Evolutionary conservation across 495 filamentous ascomycete species (phyloP).

Genomic region (Friedmanniomyces simplex): DNA sequence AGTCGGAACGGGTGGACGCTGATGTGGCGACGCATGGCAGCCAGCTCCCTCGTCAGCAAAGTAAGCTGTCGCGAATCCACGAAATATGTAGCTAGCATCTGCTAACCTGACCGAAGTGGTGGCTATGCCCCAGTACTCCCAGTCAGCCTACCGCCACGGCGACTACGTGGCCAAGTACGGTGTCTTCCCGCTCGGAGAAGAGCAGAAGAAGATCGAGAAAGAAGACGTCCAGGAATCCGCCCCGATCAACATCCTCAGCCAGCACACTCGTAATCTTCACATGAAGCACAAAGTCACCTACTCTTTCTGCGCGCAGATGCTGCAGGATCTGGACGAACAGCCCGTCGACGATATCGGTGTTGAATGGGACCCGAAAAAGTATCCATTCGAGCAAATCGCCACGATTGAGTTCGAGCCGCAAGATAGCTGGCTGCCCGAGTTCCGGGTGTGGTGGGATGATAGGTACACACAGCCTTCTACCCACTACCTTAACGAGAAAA

Average conservation of each 20-base stretch:
- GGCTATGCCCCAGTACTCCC: constrained; percentile 38
- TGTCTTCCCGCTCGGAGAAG: constrained; percentile 34
- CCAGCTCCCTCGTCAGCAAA: constrained; percentile 16
- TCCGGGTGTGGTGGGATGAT: constrained; percentile 21
- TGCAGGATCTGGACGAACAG: constrained; percentile 39
- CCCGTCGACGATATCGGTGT: constrained; percentile 41
- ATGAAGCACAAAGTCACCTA: constrained; percentile 37
- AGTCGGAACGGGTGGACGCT: constrained; percentile 35
- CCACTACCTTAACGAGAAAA: too few relatives aligned
- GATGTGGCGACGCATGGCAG: constrained; percentile 24
- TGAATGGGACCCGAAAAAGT: constrained; percentile 40
- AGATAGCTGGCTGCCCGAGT: constrained; percentile 35
- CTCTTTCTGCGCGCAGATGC: constrained; percentile 37
- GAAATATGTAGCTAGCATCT: neutral
- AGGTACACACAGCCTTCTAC: too few relatives aligned
- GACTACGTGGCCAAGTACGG: constrained; percentile 41
- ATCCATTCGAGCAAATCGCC: constrained; percentile 41
- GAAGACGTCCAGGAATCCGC: constrained; percentile 34
- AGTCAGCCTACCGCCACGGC: constrained; percentile 40
- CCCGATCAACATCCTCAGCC: constrained; percentile 34
- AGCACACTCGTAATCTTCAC: constrained; percentile 37
- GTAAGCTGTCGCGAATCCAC: neutral
- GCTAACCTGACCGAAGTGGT: constrained; percentile 32
- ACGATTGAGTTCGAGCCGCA: constrained; percentile 36
- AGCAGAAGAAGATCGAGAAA: constrained; percentile 34